phyloP scores from a whole-genome alignment of 164 flowering plant genomes.

The Echeveria elegans region DNA sequence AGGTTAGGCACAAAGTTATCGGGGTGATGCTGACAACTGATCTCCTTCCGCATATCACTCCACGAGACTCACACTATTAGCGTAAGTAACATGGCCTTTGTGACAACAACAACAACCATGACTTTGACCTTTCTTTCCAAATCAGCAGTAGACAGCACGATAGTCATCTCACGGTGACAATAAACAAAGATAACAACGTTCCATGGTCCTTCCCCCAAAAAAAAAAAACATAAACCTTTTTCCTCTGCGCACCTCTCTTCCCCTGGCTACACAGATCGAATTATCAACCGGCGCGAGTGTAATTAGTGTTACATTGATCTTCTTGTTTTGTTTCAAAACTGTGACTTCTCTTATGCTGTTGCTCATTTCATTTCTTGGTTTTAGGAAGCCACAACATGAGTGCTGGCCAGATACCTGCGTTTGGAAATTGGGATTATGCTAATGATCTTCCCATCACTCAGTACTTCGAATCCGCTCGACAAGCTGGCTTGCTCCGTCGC shows the following conservation, averaged over 20 bases:
- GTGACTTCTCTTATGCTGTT: no score
- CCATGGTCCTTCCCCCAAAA: no score
- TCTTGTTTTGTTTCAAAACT: neutral
- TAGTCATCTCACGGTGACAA: neutral
- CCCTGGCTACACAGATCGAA: neutral
- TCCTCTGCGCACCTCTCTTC: neutral
- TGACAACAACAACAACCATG: neutral
- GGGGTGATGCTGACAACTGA: neutral
- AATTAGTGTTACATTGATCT: no score
- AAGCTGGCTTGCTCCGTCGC: conserved; percentile 47
- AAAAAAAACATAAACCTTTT: no score
- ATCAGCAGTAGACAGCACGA: neutral
- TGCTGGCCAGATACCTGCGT: conserved; percentile 59
- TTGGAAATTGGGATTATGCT: conserved; percentile 55
- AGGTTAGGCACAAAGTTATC: neutral
- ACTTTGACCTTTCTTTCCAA: neutral
- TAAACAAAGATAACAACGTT: no score
- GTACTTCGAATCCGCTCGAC: conserved; percentile 51
- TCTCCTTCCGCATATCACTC: conserved; percentile 1
- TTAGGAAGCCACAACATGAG: conserved; percentile 8
- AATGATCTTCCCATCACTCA: conserved; percentile 54
- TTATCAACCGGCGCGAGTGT: no score
- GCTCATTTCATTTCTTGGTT: neutral
- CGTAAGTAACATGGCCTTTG: neutral
- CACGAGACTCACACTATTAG: neutral